Base-by-base conservation (phyloP, 2,329 filamentous ascomycete genomes). In the Chaetomiaceae sp. region DNA sequence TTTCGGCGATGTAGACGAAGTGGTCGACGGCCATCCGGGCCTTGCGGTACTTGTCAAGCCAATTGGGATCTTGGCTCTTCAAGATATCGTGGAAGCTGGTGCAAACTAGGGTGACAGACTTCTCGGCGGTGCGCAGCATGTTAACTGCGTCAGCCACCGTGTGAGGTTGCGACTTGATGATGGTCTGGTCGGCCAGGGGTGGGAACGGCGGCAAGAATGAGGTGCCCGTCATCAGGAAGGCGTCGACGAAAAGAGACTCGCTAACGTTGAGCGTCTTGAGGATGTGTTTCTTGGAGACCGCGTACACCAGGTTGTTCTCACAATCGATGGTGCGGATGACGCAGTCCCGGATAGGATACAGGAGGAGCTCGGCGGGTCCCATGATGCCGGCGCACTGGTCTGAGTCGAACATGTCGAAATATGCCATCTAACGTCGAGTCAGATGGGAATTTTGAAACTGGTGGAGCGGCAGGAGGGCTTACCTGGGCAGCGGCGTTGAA, bases 401-500 rank as follows among this genome's bases (percentile, higher is more conserved):
- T 10, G 80, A 79, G 53, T 87, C 77, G 48, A 76, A 70, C 65
- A 82, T 80, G 56, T 87, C 82, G 51, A 95, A 82, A 64, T 92
- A 89, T 40, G 88, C 86, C 56, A 96, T 80, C 84, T 90, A 60
- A n/a, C 20, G 17, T 5, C 13, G 8, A 10, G 54, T 56, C 25
- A 58, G 58, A 35, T 33, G 12, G 27, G 23, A 2, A n/a, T 20
- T 7, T 23, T 21, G 25, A 3, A 10, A 13, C 2, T 5, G 38
- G 19, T 35, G 38, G 21, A 66, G 10, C 20, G 7, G 14, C 14
- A 17, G 20, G 23, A 13, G 27, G 19, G 17, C 74, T 65, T 70
- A 92, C 88, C 81, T 95, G 89, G 52, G 89, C 88, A 62, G 86
- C 85, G 33, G 91, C 89, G 67, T 86, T 90, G 73, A 89, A 95